Evolutionary conservation across 441 rosid genomes (phyloP).

Genomic region (Pelargonium citronellum): DNA sequence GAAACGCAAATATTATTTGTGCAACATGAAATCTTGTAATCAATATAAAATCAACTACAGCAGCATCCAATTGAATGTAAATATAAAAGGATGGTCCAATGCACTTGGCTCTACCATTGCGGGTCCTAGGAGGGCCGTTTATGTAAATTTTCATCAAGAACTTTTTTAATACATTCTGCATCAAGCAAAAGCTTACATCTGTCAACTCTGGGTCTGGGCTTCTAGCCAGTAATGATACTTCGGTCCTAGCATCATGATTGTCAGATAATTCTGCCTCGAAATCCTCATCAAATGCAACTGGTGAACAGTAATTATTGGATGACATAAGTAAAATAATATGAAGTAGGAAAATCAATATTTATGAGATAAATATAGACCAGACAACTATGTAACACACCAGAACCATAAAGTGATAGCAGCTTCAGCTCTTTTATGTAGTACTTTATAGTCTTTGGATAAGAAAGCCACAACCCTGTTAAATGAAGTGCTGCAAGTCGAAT

Average conservation of each 20-base stretch:
- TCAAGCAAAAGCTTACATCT: conserved; percentile 49
- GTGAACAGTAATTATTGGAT: conserved; percentile 16
- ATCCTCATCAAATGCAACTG: conserved; percentile 99
- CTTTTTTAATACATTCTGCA: neutral
- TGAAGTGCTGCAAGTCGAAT: conserved; percentile 91
- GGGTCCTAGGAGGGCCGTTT: no score
- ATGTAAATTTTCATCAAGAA: conserved; percentile 6
- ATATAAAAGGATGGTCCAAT: neutral
- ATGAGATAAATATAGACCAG: conserved; percentile 10
- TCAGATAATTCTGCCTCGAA: conserved; percentile 90
- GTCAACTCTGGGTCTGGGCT: conserved; percentile 73
- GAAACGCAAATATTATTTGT: conserved; percentile 1
- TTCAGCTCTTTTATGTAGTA: conserved; percentile 78
- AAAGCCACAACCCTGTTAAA: conserved; percentile 83
- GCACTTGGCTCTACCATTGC: no score
- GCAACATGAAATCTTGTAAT: neutral
- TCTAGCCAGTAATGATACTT: conserved; percentile 67
- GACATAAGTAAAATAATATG: conserved; percentile 16
- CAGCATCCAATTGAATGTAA: neutral
- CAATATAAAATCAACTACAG: neutral
- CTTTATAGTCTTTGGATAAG: conserved; percentile 61
- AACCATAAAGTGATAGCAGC: conserved; percentile 85
- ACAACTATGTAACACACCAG: conserved; percentile 47
- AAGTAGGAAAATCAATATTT: conserved; percentile 15
- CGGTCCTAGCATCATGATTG: conserved; percentile 72